A percentile compares a stretch with the other conserved stretches of the same genome.
Conservation (phyloP, 768 basidiomycete genomes). For the Suillus subluteus region DNA sequence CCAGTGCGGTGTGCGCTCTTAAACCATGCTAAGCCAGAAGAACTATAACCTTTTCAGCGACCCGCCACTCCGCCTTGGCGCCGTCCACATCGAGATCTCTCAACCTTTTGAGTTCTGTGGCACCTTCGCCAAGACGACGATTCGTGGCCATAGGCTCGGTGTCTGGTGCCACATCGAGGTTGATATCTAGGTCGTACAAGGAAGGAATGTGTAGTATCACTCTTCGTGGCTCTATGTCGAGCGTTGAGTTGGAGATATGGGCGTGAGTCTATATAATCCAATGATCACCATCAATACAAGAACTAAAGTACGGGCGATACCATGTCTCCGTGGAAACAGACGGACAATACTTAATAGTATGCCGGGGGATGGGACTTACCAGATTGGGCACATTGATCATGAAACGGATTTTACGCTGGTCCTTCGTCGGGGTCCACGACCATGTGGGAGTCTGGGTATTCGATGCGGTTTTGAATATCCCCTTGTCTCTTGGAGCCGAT, state of each 20-base stretch:
- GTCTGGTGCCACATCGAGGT: conserved; percentile 44
- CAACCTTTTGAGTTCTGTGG: conserved; percentile 58
- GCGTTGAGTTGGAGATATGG: conserved; percentile 48
- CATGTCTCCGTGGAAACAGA: conserved; percentile 10
- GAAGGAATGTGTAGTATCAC: conserved; percentile 55
- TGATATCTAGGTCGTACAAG: conserved; percentile 55
- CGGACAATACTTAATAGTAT: background rate
- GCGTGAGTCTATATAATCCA: conserved; percentile 45
- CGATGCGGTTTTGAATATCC: conserved; percentile 44
- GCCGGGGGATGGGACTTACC: conserved; percentile 44
- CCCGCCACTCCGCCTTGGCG: conserved; percentile 70
- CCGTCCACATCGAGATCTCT: conserved; percentile 62
- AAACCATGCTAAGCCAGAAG: conserved; percentile 45
- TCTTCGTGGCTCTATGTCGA: conserved; percentile 69
- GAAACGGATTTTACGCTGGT: conserved; percentile 47
- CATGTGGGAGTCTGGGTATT: conserved; percentile 44
- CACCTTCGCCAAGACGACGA: conserved; percentile 20
- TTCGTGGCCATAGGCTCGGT: conserved; percentile 17
- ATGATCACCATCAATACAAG: conserved; percentile 16
- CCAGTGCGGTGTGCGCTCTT: conserved; percentile 11
- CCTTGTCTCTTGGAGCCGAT: conserved; percentile 35
- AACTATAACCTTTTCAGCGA: conserved; percentile 53
- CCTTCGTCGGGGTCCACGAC: conserved; percentile 50
- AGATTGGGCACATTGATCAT: conserved; percentile 56
- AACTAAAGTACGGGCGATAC: background rate